Evolutionary conservation across 768 basidiomycete genomes (phyloP), one percentile per base, ranked within the genome.

Genomic region (Kockovaella imperatae): DNA sequence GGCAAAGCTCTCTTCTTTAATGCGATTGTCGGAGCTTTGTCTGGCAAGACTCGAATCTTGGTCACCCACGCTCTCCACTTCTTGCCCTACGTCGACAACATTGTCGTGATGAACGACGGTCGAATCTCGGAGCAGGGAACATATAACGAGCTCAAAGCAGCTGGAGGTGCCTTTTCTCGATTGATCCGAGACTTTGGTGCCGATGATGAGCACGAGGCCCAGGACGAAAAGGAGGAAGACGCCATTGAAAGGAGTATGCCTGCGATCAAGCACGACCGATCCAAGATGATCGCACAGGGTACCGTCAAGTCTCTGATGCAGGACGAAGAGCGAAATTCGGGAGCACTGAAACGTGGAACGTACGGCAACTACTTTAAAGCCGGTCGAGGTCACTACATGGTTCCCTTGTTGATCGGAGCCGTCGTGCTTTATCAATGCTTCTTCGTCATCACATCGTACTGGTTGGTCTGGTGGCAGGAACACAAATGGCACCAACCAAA

Each of bases 41-140:
- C 74, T 4, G 78, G 76, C 35, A 87, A 87, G 68, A 93, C 90
- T 6, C 79, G 87, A 24, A 75, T 96, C 38, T 80, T 96, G 43
- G 88, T 93, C 38, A 96, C 90, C 0, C 88, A 93, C 62, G 87
- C 86, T 1, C 76, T 93, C 7, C 88, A 93, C 70, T 86, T 91
- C 74, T 77, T 96, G 21, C 84, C 86, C 1, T 76, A 84, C 48
- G 86, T 87, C 23, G 88, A 93, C 69, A 85, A 86, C 63, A 83
- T 96, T 64, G 82, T 82, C 62, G 81, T 82, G 28, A 73, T 96
- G 42, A 77, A 77, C 10, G 81, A 88, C 32, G 89, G 90, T 5
- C 75, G 74, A 29, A 80, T 96, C 49, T 79, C 78, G 18, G 89
- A 93, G 69, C 78, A 77, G 10, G 90, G 90, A 2, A 83, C 86